Evolutionary conservation across 768 basidiomycete species (phyloP), one percentile per base, ranked within the genome.

Genomic region (Tylopilus plumbeoviolaceoides): DNA sequence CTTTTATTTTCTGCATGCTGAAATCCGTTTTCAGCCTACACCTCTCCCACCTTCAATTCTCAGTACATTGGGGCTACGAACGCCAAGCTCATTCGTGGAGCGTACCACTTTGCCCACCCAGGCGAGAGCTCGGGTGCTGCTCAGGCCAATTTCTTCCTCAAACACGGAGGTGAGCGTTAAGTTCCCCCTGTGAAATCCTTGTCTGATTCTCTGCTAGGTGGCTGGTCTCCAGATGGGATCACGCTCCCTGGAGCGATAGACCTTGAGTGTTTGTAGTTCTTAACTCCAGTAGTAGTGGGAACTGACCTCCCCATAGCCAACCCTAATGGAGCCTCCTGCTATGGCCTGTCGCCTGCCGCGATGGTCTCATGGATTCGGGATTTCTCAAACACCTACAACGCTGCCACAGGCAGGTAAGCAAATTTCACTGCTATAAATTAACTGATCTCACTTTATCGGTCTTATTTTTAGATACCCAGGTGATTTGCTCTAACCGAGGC

Each of bases 171-270:
- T 74, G 27, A 42, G 6, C 11, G 28, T 30, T 30, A 10, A 5
- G 5, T 1, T 9, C 14, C 27, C 11, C 38, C n/a, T 9, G 27
- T 42, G 11, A 1, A 30, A 20, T 53, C 23, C 38, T 35, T 43
- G 4, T 20, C 41, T 50, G 14, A 44, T 35, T 18, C 17, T 46
- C 14, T 55, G 7, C 10, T 44, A 76, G 76, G 79, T 57, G 80
- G 78, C 11, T 83, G 80, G 80, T 74, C 73, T 33, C 61, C 63
- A 4, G 81, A 83, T 54, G 80, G 79, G 2, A 78, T 72, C 28
- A 86, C 84, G 30, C 80, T 84, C 14, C 84, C 85, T n/a, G 83
- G 83, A 12, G 79, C 79, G 5, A 66, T 85, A 14, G 84, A 85
- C 56, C 78, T 87, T 50, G 82, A 86, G 59, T 76, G 83, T 84